These are phyloP conservation scores for Hericium rajendrae DNA, from an alignment of 768 basidiomycete genomes.

Conservation along the genomic window DNA sequence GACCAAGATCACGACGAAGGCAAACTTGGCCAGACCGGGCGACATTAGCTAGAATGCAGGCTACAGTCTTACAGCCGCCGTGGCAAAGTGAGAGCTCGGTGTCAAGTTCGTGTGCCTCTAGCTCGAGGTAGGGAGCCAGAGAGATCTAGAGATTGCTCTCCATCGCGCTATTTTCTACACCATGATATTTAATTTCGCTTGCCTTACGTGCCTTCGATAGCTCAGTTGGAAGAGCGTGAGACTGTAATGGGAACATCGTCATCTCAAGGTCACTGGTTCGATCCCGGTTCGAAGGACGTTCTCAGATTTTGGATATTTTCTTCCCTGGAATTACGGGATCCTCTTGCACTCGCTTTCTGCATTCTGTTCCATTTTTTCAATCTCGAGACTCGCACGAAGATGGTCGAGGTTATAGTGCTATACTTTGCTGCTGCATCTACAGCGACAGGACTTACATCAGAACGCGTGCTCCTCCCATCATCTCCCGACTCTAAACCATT, in stretches of 20 bases:
- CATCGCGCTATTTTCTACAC: too few relatives aligned
- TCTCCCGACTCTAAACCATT: conserved; percentile 22
- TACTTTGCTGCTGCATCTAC: conserved; percentile 63
- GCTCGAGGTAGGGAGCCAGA: too few relatives aligned
- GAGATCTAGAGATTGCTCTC: too few relatives aligned
- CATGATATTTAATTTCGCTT: too few relatives aligned
- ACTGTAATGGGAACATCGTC: conserved; percentile 18
- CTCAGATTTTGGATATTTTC: background rate
- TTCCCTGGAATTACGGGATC: background rate
- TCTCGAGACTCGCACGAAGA: background rate
- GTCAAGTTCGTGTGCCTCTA: background rate
- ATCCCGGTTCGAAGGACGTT: conserved; percentile 22
- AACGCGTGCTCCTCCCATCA: conserved; percentile 39
- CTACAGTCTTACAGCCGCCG: background rate
- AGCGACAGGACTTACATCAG: conserved; percentile 46
- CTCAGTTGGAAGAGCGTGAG: conserved; percentile 27
- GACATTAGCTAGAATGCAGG: conserved; percentile 32
- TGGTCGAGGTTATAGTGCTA: conserved; percentile 30
- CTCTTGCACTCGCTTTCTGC: too few relatives aligned
- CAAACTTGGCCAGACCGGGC: conserved; percentile 32
- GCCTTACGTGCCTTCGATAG: conserved; percentile 26
- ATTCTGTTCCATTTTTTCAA: too few relatives aligned
- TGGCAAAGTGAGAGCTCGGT: background rate
- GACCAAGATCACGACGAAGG: conserved; percentile 43
- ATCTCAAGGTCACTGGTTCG: conserved; percentile 26